Evolutionary conservation across 2,329 filamentous ascomycete species (phyloP), one percentile per base, ranked within the genome.

Genomic region (Exophiala aquamarina): DNA sequence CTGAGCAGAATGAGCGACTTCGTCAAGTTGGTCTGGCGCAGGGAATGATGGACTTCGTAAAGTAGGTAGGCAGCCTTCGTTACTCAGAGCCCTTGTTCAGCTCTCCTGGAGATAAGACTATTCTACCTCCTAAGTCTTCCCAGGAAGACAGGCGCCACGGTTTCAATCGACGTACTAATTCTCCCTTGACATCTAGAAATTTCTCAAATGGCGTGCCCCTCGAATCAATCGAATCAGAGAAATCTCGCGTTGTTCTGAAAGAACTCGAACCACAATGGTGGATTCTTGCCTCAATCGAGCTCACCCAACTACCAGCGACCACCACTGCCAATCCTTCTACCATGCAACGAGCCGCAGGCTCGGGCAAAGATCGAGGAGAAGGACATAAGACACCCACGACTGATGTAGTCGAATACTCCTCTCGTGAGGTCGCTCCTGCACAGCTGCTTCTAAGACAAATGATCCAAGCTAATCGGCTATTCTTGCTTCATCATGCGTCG

Each of bases 11-110:
- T 68, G 87, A 95, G 71, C 86, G 85, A 59, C 74, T 97, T 61
- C 82, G 93, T 56, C 91, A 96, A 74, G 90, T 98, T 64, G 93
- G 93, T 29, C 81, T 98, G 54, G 93, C 93, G 32, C 93, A 98
- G 72, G 93, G 91, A 64, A 95, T 97, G 86, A 86, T 95, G 49
- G 87, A 84, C 65, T 98, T 98, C 71, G 87, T 88, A 57, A 81
- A 76, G 80, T 84, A 70, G 52, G 70, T 60, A 52, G 44, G 54
- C 47, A 49, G 35, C 42, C 11, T 19, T 17, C 10, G 18, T 36
- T 23, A 19, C 35, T 26, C 18, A 20, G 17, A 45, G 42, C 40
- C 26, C 34, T 23, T 36, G 33, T 17, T 11, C 23, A 26, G n/a
- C n/a, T 26, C 11, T 11, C 23, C 6, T 26, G 23, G 11, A 6